Conservation (phyloP, 805 yeast species). For the Maudiozyma barnettii region DNA sequence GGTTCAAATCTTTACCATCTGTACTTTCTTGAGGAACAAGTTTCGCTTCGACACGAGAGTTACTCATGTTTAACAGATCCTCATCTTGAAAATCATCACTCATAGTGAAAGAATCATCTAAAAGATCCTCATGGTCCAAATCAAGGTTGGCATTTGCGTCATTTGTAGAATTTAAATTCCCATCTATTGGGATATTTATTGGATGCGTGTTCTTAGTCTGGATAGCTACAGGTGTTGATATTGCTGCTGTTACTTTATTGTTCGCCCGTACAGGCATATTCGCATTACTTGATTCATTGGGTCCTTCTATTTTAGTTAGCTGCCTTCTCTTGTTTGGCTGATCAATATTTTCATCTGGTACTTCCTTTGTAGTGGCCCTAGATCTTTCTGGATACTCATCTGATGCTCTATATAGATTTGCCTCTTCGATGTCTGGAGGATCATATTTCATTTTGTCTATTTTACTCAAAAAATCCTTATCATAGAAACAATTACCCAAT, state of each 20-base stretch:
- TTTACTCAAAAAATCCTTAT: constrained; percentile 48
- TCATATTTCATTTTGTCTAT: constrained; percentile 36
- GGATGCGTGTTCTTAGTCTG: not conserved
- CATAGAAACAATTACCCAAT: constrained; percentile 77
- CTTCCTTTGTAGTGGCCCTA: constrained; percentile 18
- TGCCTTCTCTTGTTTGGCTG: constrained; percentile 18
- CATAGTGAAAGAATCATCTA: constrained; percentile 46
- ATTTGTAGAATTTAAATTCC: not conserved
- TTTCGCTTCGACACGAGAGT: not conserved
- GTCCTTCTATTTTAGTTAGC: constrained; percentile 9
- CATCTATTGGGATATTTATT: not conserved
- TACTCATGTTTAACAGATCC: constrained; percentile 30
- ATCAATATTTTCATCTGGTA: constrained; percentile 4
- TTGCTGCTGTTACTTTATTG: not conserved
- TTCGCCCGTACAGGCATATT: not conserved
- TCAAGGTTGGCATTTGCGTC: not conserved
- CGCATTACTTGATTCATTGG: not conserved
- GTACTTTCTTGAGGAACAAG: not conserved
- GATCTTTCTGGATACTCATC: constrained; percentile 27
- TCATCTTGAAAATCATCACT: constrained; percentile 39
- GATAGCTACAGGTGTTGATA: not conserved
- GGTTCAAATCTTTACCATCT: not conserved
- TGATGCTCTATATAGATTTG: constrained; percentile 32
- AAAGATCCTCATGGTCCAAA: constrained; percentile 25
- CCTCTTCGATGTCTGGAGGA: constrained; percentile 38